Evolutionary conservation across 2,329 filamentous ascomycete genomes (phyloP).

Genomic region (Cladophialophora psammophila): DNA sequence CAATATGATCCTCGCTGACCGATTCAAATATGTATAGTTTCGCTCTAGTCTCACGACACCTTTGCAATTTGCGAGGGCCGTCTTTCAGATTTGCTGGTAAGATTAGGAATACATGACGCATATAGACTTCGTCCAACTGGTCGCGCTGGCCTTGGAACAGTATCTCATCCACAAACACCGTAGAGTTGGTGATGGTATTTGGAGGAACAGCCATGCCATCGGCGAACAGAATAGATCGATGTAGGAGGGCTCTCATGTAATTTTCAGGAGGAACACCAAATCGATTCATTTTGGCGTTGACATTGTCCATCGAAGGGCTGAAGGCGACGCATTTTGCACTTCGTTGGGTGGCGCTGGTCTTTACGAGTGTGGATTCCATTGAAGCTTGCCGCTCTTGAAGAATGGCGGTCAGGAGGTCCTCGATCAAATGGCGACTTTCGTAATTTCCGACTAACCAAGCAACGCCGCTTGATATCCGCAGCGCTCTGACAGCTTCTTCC

Average conservation of each 20-base stretch:
- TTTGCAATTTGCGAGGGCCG: slow-evolving; percentile 6
- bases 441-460: slow-evolving; percentile 18
- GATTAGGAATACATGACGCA: slow-evolving; percentile 1
- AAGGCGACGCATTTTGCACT: slow-evolving; percentile 9
- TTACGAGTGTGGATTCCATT: background rate
- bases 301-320: slow-evolving; percentile 17
- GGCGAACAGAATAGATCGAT: slow-evolving; percentile 16
- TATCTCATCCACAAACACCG: slow-evolving; percentile 17
- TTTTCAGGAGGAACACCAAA: slow-evolving; percentile 11
- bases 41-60: slow-evolving; percentile 10
- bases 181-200: slow-evolving; percentile 13
- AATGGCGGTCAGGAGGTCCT: slow-evolving; percentile 1
- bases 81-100: background rate
- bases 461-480: slow-evolving; percentile 15
- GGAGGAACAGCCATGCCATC: slow-evolving; percentile 12
- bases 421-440: slow-evolving; percentile 13
- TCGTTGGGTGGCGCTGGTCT: background rate
- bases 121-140: slow-evolving; percentile 12
- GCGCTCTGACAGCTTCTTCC: slow-evolving; percentile 2
- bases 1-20: slow-evolving; percentile 19
- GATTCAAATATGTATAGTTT: slow-evolving; percentile 13
- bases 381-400: background rate
- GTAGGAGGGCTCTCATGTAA: slow-evolving; percentile 11
- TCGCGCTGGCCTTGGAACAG: slow-evolving; percentile 19
- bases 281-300: slow-evolving; percentile 18